Base-by-base conservation (phyloP, 352 stramenopile species). In the Pythium volutum region DNA sequence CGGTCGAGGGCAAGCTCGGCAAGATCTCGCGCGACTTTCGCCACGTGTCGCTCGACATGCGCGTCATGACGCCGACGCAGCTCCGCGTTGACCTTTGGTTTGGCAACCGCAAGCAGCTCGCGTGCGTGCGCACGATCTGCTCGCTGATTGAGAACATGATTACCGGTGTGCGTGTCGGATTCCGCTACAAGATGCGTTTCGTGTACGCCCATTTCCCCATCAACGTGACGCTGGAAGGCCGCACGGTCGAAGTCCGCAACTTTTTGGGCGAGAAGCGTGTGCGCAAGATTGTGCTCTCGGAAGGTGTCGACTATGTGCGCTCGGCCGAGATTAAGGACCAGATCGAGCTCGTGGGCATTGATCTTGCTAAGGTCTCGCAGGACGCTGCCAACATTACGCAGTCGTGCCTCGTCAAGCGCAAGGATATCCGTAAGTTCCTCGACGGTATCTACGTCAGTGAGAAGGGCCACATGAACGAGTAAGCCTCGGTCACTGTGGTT, bases 181-280 rank as follows among this genome's bases (percentile, higher is more conserved):
- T 98, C 89, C 69, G 92, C 22, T 99, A 99, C 95, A 99, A 99
- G 91, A 99, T 99, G 97, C 94, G 98, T 66, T 99, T 99, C 76
- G 97, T 99, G 71, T 99, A 99, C 84, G 96, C 94, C 59, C 98
- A 99, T 84, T 99, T 99, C 78, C 98, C 98, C 73, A 99, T 99
- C 94, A 99, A 99, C 80, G 97, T 99, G 29, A 96, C 89, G 55
- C 88, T 98, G 65, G 88, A 97, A 57, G 89, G 90, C 73, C 88
- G 88, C 74, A 76, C 75, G 55, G 91, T 99, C 59, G 97, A 99
- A 81, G 98, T 99, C 78, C 92, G 97, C 61, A 99, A 99, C 91
- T 99, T 99, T 81, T 83, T 99, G 55, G 97, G 97, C 84, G 97
- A 99, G 81, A 99, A 99, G 87, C 94, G 97, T 61, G 96, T 99